Percentiles rank a stretch among this genome's conserved stretches.
These are phyloP conservation scores for Saccharum hybrid DNA, from an alignment of 202 grass and related monocot species.

Conservation along the genomic window DNA sequence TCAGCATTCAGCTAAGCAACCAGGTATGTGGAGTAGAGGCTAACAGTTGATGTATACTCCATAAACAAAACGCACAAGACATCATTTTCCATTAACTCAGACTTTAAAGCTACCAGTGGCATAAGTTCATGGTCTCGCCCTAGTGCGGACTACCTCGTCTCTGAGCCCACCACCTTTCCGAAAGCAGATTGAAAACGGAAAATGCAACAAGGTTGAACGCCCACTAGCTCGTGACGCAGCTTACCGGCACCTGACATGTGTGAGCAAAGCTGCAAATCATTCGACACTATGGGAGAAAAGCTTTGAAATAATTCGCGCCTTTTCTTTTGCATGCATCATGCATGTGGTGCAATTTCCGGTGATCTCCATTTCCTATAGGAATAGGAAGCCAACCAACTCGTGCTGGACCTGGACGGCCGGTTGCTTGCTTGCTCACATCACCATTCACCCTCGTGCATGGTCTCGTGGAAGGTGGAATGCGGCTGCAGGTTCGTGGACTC, in stretches of 20 bases:
- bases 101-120: slow-evolving; percentile 25
- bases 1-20: background rate
- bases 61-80: background rate
- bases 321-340: background rate
- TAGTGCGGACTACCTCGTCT: slow-evolving; percentile 20
- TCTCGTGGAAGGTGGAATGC: background rate
- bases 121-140: slow-evolving; percentile 1
- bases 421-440: slow-evolving; percentile 16
- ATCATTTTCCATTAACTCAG: slow-evolving; percentile 40
- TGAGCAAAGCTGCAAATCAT: slow-evolving; percentile 37
- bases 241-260: slow-evolving; percentile 32
- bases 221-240: slow-evolving; percentile 34
- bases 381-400: background rate
- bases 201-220: slow-evolving; percentile 4
- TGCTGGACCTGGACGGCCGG: background rate
- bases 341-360: background rate
- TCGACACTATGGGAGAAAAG: background rate
- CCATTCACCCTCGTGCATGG: too few species aligned
- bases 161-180: slow-evolving; percentile 31
- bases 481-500: background rate
- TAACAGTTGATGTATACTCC: background rate
- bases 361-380: background rate
- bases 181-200: background rate
- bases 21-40: background rate
- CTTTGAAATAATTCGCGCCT: slow-evolving; percentile 1